A percentile compares a stretch with the other conserved stretches of the same genome.
Conservation (phyloP, 768 basidiomycete species). For the Suillus plorans region DNA sequence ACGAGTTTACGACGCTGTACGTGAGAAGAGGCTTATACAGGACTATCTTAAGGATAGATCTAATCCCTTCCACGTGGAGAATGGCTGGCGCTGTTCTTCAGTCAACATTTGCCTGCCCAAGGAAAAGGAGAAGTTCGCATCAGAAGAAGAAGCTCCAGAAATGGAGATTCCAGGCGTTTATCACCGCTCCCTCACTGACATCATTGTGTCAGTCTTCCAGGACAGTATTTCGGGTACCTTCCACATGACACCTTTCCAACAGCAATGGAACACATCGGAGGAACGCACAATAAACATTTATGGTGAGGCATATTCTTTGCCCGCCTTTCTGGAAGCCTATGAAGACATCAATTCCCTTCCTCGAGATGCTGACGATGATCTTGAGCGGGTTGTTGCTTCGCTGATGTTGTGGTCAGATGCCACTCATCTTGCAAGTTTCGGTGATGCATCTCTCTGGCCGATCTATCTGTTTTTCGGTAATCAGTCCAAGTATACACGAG, state of each 20-base stretch:
- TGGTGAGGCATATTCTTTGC: constrained; percentile 2
- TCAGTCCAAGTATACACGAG: constrained; percentile 15
- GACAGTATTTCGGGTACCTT: not conserved
- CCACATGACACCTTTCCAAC: not conserved
- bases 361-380: constrained; percentile 9
- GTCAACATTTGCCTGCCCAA: constrained; percentile 9
- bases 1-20: constrained; percentile 10
- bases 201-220: not conserved
- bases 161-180: not conserved
- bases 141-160: not conserved
- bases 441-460: constrained; percentile 15
- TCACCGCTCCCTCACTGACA: constrained; percentile 2
- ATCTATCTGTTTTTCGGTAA: constrained; percentile 17
- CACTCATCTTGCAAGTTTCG: constrained; percentile 22
- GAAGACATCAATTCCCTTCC: not conserved
- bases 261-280: not conserved
- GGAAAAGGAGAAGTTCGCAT: not conserved
- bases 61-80: constrained; percentile 1
- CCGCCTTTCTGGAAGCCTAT: not conserved
- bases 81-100: constrained; percentile 7
- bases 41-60: not conserved
- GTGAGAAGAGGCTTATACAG: not conserved
- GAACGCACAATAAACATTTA: not conserved
- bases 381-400: constrained; percentile 15
- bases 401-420: constrained; percentile 27